Base-by-base conservation (phyloP, 495 filamentous ascomycete species). In the Lasiosphaeria hispida region DNA sequence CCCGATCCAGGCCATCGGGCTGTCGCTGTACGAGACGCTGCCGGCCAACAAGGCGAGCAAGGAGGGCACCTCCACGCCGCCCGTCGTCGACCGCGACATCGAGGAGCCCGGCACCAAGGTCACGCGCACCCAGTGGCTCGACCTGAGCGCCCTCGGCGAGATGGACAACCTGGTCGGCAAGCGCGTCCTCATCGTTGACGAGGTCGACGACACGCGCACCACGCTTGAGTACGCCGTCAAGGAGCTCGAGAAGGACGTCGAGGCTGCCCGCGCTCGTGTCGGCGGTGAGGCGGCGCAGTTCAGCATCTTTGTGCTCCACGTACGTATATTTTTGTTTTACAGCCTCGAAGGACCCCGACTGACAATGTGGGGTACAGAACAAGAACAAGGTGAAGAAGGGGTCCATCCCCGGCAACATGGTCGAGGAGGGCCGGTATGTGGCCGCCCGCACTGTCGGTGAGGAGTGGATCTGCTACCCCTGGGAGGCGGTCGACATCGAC, bases 401-500 rank as follows among this genome's bases (percentile, higher is more conserved):
- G 53, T 67, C 75, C 38, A 78, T 99, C 48, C 92, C 95, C 11
- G 63, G 83, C n/a, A 85, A 89, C 10, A 90, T 96, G 85, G 80
- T 91, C 67, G 76, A 81, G 17, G 75, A 88, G 55, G 81, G 83
- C 23, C 79, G 87, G 63, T 99, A 99, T 74, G 71, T 91, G 55
- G 94, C 94, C 18, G 89, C 94, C 11, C 78, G 86, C 64, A 97
- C 94, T 34, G 90, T 93, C 17, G 82, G 81, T 18, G 93, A 99
- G 77, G 87, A 91, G 54, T 99, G 94, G 94, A 97, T 97, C 69
- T 94, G 90, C 79, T 99, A 99, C 73, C 94, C 94, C n/a, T 98
- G 94, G 94, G 94, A 98, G 76, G 94, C 95, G 41, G 89, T 77
- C 76, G 89, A 97, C 72, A 97, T 97, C 63, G 94, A 97, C 33